Conservation (phyloP, 2,329 filamentous ascomycete species). For the Fusarium hostae region DNA sequence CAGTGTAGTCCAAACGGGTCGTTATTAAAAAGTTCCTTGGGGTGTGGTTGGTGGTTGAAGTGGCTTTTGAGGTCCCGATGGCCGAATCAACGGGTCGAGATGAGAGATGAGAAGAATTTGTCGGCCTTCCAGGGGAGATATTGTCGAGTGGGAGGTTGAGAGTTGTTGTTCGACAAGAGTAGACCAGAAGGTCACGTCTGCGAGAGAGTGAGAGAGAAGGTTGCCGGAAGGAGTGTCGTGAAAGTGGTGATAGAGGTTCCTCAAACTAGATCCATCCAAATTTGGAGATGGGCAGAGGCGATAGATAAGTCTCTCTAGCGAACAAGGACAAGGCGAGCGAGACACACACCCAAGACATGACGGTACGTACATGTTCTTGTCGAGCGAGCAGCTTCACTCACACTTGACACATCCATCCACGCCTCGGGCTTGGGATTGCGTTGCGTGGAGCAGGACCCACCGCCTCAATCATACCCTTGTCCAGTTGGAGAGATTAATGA, state of each 20-base stretch:
- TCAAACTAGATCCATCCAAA: conserved; percentile 35
- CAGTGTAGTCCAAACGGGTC: conserved; percentile 45
- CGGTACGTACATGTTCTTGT: conserved; percentile 36
- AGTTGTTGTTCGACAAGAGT: conserved; percentile 36
- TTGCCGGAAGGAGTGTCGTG: conserved; percentile 54
- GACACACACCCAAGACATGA: conserved; percentile 28
- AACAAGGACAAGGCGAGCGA: conserved; percentile 43
- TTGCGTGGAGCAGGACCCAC: conserved; percentile 50
- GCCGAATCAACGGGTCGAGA: conserved; percentile 64
- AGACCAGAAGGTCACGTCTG: conserved; percentile 45
- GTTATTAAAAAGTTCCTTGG: conserved; percentile 35
- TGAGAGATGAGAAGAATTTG: conserved; percentile 14
- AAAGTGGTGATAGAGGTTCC: conserved; percentile 47
- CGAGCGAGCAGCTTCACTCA: neutral
- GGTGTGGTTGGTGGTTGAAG: conserved; percentile 37
- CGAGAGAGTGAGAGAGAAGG: conserved; percentile 31
- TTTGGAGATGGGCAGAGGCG: conserved; percentile 37
- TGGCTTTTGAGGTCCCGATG: conserved; percentile 48
- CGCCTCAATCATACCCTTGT: conserved; percentile 45
- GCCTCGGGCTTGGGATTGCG: conserved; percentile 51
- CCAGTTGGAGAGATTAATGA: conserved; percentile 50
- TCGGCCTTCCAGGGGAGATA: conserved; percentile 32
- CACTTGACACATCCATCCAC: conserved; percentile 19
- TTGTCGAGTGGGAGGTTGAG: conserved; percentile 29
- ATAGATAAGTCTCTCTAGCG: conserved; percentile 40